These are phyloP conservation scores for Leccinum boreale DNA, from an alignment of 768 basidiomycete genomes.

Conservation along the genomic window DNA sequence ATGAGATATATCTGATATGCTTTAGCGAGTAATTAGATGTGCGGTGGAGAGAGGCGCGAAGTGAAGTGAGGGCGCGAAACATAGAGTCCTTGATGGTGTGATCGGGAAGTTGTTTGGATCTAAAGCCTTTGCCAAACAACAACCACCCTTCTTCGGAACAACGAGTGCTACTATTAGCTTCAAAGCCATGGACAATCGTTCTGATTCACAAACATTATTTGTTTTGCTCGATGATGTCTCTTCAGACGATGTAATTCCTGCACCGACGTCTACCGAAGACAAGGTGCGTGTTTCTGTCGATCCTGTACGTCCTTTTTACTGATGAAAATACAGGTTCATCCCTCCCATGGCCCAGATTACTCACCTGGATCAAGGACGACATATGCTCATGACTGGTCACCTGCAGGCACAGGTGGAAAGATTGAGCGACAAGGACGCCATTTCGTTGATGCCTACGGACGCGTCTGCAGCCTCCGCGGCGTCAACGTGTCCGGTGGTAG, in stretches of 20 bases:
- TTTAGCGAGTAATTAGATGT: not conserved
- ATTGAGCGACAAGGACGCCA: conserved; percentile 68
- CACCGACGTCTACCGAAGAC: not conserved
- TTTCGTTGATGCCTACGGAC: conserved; percentile 76
- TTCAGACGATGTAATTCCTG: not conserved
- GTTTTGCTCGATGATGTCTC: conserved; percentile 37
- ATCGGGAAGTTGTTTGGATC: conserved; percentile 26
- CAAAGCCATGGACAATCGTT: conserved; percentile 21
- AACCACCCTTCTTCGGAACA: not conserved
- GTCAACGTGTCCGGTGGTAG: conserved; percentile 81
- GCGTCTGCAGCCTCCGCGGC: conserved; percentile 79
- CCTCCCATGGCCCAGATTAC: conserved; percentile 46
- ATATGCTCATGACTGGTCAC: conserved; percentile 76
- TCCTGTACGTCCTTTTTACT: not conserved
- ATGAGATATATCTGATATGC: conserved; percentile 5
- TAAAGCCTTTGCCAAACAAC: conserved; percentile 31
- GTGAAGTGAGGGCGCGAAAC: conserved; percentile 1
- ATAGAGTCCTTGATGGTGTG: not conserved
- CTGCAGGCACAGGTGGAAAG: conserved; percentile 48
- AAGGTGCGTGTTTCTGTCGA: not conserved
- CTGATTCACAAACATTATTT: conserved; percentile 46
- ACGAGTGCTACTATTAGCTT: not conserved
- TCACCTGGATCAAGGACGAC: conserved; percentile 44
- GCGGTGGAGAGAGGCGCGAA: not conserved
- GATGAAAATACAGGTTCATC: conserved; percentile 34